A percentile compares a stretch with the other conserved stretches of the same genome.
Conservation (phyloP, 1,284 basidiomycete genomes). For the Cryptococcus amylolentus region DNA sequence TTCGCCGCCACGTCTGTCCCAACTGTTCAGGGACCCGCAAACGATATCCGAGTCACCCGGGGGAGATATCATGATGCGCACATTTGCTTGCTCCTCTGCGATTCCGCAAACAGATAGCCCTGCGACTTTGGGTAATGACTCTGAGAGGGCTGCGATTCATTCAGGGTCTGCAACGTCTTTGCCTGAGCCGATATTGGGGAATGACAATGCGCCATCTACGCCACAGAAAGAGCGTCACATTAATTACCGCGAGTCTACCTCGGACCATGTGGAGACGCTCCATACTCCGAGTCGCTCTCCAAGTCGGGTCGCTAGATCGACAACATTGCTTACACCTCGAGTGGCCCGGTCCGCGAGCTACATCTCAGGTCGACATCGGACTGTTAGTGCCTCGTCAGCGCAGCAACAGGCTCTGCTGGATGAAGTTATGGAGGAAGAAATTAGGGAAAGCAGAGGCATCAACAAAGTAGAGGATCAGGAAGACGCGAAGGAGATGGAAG, state of each 20-base stretch:
- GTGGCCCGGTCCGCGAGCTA: constrained; percentile 16
- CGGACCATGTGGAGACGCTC: not conserved
- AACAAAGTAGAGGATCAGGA: constrained; percentile 17
- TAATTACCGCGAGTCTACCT: too few species aligned
- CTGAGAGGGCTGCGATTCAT: too few species aligned
- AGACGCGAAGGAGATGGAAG: constrained; percentile 21
- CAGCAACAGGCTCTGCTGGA: constrained; percentile 22
- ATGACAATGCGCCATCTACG: too few species aligned
- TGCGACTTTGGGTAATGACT: not conserved
- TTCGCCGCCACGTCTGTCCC: too few species aligned
- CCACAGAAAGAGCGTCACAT: too few species aligned
- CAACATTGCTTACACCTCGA: not conserved
- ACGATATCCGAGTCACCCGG: too few species aligned
- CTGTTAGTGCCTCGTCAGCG: constrained; percentile 11
- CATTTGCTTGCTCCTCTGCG: not conserved
- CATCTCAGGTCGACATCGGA: constrained; percentile 10
- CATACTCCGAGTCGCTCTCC: too few species aligned
- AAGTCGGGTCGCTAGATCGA: too few species aligned
- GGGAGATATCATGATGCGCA: constrained; percentile 1
- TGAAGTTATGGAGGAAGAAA: constrained; percentile 38
- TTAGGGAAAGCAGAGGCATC: constrained; percentile 10
- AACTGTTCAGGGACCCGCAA: too few species aligned
- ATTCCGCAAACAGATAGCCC: not conserved
- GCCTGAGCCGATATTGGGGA: too few species aligned
- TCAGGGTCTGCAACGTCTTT: too few species aligned